Conservation (phyloP, 768 basidiomycete species). For the Lentinula detonsa region DNA sequence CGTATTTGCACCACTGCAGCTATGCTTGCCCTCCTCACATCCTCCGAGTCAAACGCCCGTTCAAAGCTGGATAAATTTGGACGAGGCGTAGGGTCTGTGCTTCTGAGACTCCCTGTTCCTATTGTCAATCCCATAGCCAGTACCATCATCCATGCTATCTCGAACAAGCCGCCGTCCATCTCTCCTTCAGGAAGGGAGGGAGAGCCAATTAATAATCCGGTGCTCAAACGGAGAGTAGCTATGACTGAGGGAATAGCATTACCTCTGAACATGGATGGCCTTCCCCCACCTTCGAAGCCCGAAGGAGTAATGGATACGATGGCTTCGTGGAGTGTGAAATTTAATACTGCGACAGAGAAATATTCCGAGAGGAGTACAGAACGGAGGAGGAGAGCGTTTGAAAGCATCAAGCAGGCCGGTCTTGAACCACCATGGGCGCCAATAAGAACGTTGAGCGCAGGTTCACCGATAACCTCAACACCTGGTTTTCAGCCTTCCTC, state of each 20-base stretch:
- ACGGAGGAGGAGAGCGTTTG: constrained; percentile 6
- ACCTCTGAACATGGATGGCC: constrained; percentile 9
- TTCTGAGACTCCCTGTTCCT: constrained; percentile 11
- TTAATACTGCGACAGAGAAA: constrained; percentile 11
- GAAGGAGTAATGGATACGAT: constrained; percentile 17
- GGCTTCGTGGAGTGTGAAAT: constrained; percentile 13
- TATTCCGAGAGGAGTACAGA: constrained; percentile 11
- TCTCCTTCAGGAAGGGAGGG: background rate
- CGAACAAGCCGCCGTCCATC: constrained; percentile 9
- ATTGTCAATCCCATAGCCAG: background rate
- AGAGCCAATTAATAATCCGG: background rate
- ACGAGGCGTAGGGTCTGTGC: constrained; percentile 11
- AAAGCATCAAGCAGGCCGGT: background rate
- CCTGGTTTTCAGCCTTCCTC: background rate
- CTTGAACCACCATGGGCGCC: background rate
- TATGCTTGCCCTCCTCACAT: constrained; percentile 13
- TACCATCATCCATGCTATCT: constrained; percentile 11
- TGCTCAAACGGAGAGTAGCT: constrained; percentile 11
- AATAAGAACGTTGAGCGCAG: background rate
- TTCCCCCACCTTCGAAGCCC: constrained; percentile 16
- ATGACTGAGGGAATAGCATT: constrained; percentile 14
- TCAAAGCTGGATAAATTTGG: constrained; percentile 11
- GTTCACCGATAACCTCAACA: background rate
- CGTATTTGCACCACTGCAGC: constrained; percentile 17
- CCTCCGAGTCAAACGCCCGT: background rate